Base-by-base conservation (phyloP, 2,329 filamentous ascomycete species). In the Magnaporthiopsis rhizophila region DNA sequence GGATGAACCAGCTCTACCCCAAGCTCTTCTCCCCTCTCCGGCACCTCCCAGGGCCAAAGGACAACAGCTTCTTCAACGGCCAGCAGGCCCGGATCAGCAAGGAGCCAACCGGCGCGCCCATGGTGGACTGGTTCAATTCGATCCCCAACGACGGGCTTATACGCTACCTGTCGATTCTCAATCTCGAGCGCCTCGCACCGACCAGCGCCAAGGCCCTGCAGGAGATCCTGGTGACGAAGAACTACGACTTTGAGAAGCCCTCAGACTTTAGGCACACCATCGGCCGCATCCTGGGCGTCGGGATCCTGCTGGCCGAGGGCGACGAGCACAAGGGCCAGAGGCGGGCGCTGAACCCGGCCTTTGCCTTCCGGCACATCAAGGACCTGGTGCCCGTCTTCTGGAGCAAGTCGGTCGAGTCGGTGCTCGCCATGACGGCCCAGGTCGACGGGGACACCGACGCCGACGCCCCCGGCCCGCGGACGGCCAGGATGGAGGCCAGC, bases 321-420 rank as follows among this genome's bases (percentile, higher is more conserved):
- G 90, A 96, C 15, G 90, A 93, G 71, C 94, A 97, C 75, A 95
- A 89, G 77, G 79, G 85, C 70, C 90, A 92, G 77, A 84, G 93
- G 60, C 92, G 90, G 73, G 87, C 89, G 65, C 83, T 96, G 24
- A 86, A 89, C 77, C 92, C 92, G 0, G 90, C 91, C 2, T 97
- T 97, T 74, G 83, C 87, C n/a, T 96, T 91, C 72, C 85, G 92
- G 28, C 90, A 96, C 70, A 81, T 96, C 73, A 96, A 95, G 72
- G 84, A 94, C 65, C 78, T 97, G 18, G 95, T 96, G 70, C 89
- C 91, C 0, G 78, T 89, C 7, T 96, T 97, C 75, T 97, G 92
- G 92, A 71, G 77, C 26, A 96, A 96, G 76, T 84, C 88, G 0
- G 75, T 83, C 9, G 88, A 94, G 72, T 83, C 88, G 69, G 86